These are phyloP conservation scores for Onygena corvina DNA, from an alignment of 2,329 filamentous ascomycete genomes.

Conservation along the genomic window DNA sequence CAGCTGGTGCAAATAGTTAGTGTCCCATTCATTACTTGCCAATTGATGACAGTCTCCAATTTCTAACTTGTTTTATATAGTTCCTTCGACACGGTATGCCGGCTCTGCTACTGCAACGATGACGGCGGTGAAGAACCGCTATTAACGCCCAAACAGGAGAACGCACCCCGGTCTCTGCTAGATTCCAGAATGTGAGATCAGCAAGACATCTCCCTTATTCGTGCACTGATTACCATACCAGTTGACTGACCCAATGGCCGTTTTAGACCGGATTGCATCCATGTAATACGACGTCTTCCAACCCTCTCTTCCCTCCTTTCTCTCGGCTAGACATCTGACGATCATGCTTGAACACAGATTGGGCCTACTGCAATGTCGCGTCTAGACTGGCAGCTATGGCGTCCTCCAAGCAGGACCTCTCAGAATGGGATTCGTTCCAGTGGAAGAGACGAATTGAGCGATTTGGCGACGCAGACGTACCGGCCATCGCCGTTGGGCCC, in stretches of 20 bases:
- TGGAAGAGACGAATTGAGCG: slow-evolving; percentile 68
- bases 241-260: slow-evolving; percentile 11
- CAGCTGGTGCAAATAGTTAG: slow-evolving; percentile 75
- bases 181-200: slow-evolving; percentile 60
- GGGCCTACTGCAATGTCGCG: slow-evolving; percentile 81
- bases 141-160: slow-evolving; percentile 37
- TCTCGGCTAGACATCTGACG: slow-evolving; percentile 10
- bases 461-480: slow-evolving; percentile 59
- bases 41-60: neutral
- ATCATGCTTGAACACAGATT: slow-evolving; percentile 38
- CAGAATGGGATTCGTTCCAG: slow-evolving; percentile 46
- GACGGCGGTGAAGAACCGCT: too few relatives aligned
- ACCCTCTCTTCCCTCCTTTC: slow-evolving; percentile 14
- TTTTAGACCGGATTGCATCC: slow-evolving; percentile 38
- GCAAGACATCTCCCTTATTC: neutral
- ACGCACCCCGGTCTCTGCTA: slow-evolving; percentile 73
- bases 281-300: slow-evolving; percentile 27
- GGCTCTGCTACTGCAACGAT: slow-evolving; percentile 3
- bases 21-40: slow-evolving; percentile 9
- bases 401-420: slow-evolving; percentile 41
- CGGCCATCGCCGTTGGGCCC: slow-evolving; percentile 56
- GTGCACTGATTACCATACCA: slow-evolving; percentile 13
- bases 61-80: slow-evolving; percentile 19
- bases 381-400: slow-evolving; percentile 56
- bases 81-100: slow-evolving; percentile 57